Percentiles rank a stretch among this genome's conserved stretches.
These are phyloP conservation scores for Cucurbita moschata DNA, from an alignment of 306 rosid species.

Conservation along the genomic window DNA sequence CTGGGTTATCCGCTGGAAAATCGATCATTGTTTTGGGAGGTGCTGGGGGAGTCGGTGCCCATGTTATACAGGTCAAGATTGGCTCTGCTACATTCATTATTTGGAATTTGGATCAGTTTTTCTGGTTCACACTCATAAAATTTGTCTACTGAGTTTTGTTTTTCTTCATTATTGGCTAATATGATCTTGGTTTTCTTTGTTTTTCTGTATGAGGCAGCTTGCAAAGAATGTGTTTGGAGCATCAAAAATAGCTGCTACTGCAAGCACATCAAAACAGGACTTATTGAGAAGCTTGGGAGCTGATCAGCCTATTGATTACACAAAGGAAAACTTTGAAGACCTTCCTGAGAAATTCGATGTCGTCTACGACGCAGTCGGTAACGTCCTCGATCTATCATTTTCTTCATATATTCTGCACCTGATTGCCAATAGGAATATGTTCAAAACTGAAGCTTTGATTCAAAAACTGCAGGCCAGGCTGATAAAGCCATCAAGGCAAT, in stretches of 20 bases:
- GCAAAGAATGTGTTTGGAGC: conserved; percentile 63
- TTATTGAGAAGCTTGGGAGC: conserved; percentile 42
- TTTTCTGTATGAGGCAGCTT: conserved; percentile 18
- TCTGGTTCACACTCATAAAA: background rate
- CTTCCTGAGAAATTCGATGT: conserved; percentile 55
- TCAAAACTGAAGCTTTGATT: background rate
- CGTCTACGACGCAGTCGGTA: conserved; percentile 56
- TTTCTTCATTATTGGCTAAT: background rate
- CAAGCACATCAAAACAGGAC: conserved; percentile 40
- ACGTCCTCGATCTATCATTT: background rate
- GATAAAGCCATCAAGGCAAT: conserved; percentile 37
- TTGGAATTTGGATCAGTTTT: background rate
- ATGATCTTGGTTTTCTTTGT: background rate
- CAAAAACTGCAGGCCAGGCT: conserved; percentile 24
- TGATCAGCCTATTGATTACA: conserved; percentile 50
- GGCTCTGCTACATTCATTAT: background rate
- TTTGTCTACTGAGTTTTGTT: background rate
- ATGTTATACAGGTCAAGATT: conserved; percentile 35
- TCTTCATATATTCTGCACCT: background rate
- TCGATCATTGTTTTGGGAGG: conserved; percentile 66
- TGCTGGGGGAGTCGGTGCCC: conserved; percentile 63
- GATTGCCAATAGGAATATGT: background rate
- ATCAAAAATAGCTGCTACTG: conserved; percentile 49
- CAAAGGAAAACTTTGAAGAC: conserved; percentile 40
- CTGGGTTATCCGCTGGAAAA: conserved; percentile 30